phyloP scores from a whole-genome alignment of 768 basidiomycete genomes.

The Boletus bicolor region DNA sequence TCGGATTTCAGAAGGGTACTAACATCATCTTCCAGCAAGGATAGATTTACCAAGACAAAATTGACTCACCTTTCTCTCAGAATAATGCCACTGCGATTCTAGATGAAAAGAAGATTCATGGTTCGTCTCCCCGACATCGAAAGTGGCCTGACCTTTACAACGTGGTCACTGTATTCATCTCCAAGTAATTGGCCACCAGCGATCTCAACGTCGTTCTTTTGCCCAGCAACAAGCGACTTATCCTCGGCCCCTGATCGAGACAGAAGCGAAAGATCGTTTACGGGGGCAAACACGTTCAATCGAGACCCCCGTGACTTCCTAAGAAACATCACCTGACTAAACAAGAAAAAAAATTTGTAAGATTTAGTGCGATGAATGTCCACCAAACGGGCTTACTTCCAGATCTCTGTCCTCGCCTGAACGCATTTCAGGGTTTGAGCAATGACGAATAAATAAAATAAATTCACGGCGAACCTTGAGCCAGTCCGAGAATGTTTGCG shows the following conservation, averaged over 20 bases:
- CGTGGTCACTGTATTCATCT: conserved; percentile 94
- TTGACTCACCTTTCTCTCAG: conserved; percentile 73
- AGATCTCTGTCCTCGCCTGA: conserved; percentile 82
- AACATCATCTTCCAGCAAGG: background rate
- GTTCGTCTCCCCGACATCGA: background rate
- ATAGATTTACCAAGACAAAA: conserved; percentile 1
- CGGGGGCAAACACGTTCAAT: conserved; percentile 87
- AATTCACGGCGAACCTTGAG: conserved; percentile 52
- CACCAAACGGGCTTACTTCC: conserved; percentile 61
- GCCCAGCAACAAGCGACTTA: conserved; percentile 59
- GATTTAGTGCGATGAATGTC: background rate
- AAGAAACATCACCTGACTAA: conserved; percentile 81
- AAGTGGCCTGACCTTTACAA: conserved; percentile 64
- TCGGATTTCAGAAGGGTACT: conserved; percentile 91
- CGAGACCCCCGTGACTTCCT: conserved; percentile 78
- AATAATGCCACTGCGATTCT: conserved; percentile 94
- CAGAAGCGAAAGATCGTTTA: conserved; percentile 81
- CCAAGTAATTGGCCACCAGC: conserved; percentile 84
- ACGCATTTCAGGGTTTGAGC: background rate
- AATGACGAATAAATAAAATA: background rate
- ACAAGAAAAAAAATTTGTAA: background rate
- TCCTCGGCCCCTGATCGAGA: conserved; percentile 65
- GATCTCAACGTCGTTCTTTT: conserved; percentile 70
- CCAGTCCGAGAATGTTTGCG: conserved; percentile 82
- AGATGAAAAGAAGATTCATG: background rate